Evolutionary conservation across 805 yeast genomes (phyloP).

Genomic region (Cyberlindnera amylophila): DNA sequence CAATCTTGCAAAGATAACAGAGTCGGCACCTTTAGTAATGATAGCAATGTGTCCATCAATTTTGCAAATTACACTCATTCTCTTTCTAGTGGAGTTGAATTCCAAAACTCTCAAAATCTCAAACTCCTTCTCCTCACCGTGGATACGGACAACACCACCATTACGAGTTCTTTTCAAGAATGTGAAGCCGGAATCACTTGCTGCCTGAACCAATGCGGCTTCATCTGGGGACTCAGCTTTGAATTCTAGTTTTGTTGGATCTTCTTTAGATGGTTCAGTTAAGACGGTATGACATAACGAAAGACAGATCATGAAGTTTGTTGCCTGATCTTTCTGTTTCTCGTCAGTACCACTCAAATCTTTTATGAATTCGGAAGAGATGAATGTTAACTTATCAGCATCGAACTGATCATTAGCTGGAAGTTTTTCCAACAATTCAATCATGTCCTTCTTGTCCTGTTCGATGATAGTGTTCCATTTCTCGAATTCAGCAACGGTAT

Average conservation of each 20-base stretch:
- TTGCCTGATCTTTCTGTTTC: conserved; percentile 51
- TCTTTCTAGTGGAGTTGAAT: conserved; percentile 78
- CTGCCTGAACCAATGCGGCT: conserved; percentile 79
- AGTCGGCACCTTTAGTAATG: conserved; percentile 83
- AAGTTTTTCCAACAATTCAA: conserved; percentile 35
- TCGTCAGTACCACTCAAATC: conserved; percentile 49
- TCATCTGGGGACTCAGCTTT: conserved; percentile 89
- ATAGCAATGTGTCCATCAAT: conserved; percentile 56
- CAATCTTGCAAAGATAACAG: conserved; percentile 66
- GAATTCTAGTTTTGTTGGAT: conserved; percentile 51
- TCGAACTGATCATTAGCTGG: conserved; percentile 38
- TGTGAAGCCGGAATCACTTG: conserved; percentile 70
- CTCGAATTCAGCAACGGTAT: conserved; percentile 55
- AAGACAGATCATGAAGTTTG: conserved; percentile 69
- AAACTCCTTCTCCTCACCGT: conserved; percentile 65
- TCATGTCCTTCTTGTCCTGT: conserved; percentile 57
- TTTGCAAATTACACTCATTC: conserved; percentile 79
- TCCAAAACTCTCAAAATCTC: conserved; percentile 66
- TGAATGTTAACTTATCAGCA: conserved; percentile 60
- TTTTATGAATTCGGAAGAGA: conserved; percentile 58
- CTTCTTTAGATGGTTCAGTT: conserved; percentile 60
- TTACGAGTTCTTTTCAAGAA: conserved; percentile 64
- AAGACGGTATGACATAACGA: conserved; percentile 78
- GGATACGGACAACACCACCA: conserved; percentile 62
- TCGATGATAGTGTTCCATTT: conserved; percentile 48